Conservation (phyloP, 305 asterid genomes). For the Fraxinus ornus region DNA sequence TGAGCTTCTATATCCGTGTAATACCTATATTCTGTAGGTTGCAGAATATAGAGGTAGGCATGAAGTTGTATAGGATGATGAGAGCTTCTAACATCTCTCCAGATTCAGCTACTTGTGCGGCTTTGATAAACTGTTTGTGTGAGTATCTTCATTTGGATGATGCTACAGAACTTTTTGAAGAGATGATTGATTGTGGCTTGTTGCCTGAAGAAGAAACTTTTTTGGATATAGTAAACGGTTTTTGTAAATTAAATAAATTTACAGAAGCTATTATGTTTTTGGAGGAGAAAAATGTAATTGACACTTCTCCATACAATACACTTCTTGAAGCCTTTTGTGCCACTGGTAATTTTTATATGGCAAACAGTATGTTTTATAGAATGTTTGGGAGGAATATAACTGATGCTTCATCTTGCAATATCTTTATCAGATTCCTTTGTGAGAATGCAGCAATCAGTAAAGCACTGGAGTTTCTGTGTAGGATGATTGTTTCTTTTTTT, state of each 20-base stretch:
- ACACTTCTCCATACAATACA: slow-evolving; percentile 44
- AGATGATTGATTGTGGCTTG: slow-evolving; percentile 49
- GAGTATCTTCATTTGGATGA: slow-evolving; percentile 53
- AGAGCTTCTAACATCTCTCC: slow-evolving; percentile 48
- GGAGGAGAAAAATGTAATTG: slow-evolving; percentile 41
- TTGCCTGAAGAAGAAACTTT: slow-evolving; percentile 41
- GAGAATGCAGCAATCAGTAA: slow-evolving; percentile 39
- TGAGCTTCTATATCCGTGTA: slow-evolving; percentile 45
- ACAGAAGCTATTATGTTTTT: slow-evolving; percentile 48
- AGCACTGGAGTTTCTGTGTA: slow-evolving; percentile 58
- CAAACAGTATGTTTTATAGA: slow-evolving; percentile 44
- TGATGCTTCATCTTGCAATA: slow-evolving; percentile 64
- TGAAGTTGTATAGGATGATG: slow-evolving; percentile 55
- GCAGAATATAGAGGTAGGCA: slow-evolving; percentile 43
- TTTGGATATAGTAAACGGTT: slow-evolving; percentile 43
- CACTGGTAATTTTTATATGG: slow-evolving; percentile 39
- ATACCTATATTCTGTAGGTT: slow-evolving; percentile 56
- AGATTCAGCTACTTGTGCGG: slow-evolving; percentile 42
- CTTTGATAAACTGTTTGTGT: slow-evolving; percentile 59
- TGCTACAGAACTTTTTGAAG: slow-evolving; percentile 52
- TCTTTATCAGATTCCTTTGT: slow-evolving; percentile 50
- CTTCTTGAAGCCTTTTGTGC: slow-evolving; percentile 58
- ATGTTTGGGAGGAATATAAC: slow-evolving; percentile 42
- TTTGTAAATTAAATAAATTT: slow-evolving; percentile 50
- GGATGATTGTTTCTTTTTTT: slow-evolving; percentile 58